phyloP scores from a whole-genome alignment of 1,284 basidiomycete species.

The Mixia osmundae region DNA sequence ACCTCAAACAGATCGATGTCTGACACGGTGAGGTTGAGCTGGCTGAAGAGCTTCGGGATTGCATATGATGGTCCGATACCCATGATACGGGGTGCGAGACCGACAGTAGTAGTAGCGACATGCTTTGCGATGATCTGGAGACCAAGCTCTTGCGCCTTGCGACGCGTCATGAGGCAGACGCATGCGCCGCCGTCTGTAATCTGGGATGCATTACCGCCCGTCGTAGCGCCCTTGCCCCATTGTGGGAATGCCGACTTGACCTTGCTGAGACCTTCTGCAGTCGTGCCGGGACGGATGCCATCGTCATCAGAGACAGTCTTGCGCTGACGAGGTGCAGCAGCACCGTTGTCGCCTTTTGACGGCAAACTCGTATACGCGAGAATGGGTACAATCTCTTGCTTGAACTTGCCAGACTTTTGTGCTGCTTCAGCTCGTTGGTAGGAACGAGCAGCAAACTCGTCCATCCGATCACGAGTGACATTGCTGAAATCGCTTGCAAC shows the following conservation, averaged over 20 bases:
- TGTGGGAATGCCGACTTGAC: constrained; percentile 64
- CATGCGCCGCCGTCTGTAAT: constrained; percentile 75
- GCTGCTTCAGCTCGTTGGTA: constrained; percentile 48
- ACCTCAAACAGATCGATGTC: constrained; percentile 66
- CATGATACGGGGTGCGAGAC: constrained; percentile 29
- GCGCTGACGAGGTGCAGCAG: too few relatives aligned
- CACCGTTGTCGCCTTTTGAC: constrained; percentile 30
- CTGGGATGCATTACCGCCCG: constrained; percentile 62
- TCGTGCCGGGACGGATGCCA: constrained; percentile 54
- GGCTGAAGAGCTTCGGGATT: constrained; percentile 42
- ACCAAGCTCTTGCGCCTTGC: constrained; percentile 55
- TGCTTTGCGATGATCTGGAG: constrained; percentile 52
- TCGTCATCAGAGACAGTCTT: constrained; percentile 46
- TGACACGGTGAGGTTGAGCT: constrained; percentile 36
- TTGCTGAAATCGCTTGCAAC: constrained; percentile 38
- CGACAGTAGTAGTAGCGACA: constrained; percentile 46
- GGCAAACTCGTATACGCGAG: too few relatives aligned
- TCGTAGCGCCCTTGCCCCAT: constrained; percentile 52
- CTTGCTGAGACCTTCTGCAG: constrained; percentile 40
- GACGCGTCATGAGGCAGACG: constrained; percentile 60
- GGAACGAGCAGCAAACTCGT: constrained; percentile 52
- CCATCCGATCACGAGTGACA: constrained; percentile 60
- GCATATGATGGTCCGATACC: constrained; percentile 50
- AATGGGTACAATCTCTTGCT: constrained; percentile 57
- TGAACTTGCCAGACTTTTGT: constrained; percentile 39